Percentiles rank a stretch among this genome's conserved stretches.
phyloP scores from a whole-genome alignment of 768 basidiomycete species.

The Termitomyces sp. region DNA sequence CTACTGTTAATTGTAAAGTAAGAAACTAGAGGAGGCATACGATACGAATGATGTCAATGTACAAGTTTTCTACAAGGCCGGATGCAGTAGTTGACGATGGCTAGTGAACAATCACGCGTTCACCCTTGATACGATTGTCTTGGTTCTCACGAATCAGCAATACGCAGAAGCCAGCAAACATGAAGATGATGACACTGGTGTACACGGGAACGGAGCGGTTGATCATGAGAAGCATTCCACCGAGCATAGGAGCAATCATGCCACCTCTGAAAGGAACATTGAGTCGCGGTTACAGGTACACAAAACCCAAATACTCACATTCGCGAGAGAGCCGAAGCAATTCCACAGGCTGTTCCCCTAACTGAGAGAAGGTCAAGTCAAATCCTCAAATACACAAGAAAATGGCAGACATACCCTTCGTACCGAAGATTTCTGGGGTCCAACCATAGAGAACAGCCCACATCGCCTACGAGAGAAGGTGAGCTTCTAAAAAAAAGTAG shows the following conservation, averaged over 20 bases:
- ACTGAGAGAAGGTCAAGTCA: constrained; percentile 33
- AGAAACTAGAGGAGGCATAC: constrained; percentile 6
- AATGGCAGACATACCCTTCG: constrained; percentile 45
- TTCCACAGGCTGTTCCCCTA: constrained; percentile 84
- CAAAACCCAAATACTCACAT: constrained; percentile 43
- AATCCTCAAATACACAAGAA: background rate
- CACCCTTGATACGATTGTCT: constrained; percentile 25
- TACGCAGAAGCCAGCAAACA: constrained; percentile 58
- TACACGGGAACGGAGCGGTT: constrained; percentile 73
- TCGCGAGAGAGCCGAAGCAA: constrained; percentile 80
- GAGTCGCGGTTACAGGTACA: background rate
- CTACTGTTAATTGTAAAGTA: background rate
- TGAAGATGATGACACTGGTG: constrained; percentile 62
- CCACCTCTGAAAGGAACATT: constrained; percentile 55
- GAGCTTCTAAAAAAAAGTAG: background rate
- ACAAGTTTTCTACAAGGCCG: background rate
- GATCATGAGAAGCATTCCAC: constrained; percentile 66
- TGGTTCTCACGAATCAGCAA: constrained; percentile 50
- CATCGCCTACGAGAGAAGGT: constrained; percentile 49
- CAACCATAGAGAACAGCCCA: constrained; percentile 88
- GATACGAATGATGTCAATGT: constrained; percentile 1
- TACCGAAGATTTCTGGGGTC: constrained; percentile 86
- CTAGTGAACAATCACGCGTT: constrained; percentile 24
- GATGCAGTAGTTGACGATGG: background rate
- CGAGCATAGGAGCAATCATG: constrained; percentile 81